A percentile compares a stretch with the other conserved stretches of the same genome.
phyloP scores from a whole-genome alignment of 2,329 filamentous ascomycete species.

The Calonectria naviculata region DNA sequence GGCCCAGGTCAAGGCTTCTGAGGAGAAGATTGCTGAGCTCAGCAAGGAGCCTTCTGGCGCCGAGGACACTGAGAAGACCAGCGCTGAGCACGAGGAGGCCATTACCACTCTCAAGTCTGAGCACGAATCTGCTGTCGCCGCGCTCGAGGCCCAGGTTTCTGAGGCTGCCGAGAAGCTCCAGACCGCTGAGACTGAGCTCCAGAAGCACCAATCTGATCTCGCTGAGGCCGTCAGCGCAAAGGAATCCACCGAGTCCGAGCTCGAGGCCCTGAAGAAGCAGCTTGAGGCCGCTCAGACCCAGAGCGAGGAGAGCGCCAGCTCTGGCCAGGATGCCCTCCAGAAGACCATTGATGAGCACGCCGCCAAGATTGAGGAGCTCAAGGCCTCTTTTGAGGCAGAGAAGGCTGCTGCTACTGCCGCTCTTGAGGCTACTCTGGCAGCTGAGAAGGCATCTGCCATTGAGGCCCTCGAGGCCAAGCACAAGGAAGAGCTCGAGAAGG shows the following conservation, averaged over 20 bases:
- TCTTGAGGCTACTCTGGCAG: constrained; percentile 58
- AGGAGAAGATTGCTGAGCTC: constrained; percentile 66
- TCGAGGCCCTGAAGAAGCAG: constrained; percentile 60
- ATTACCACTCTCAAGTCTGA: constrained; percentile 61
- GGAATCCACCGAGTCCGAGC: constrained; percentile 59
- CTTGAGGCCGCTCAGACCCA: constrained; percentile 56
- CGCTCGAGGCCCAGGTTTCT: constrained; percentile 58
- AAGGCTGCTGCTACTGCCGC: constrained; percentile 51
- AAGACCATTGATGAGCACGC: constrained; percentile 59
- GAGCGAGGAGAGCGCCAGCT: constrained; percentile 47
- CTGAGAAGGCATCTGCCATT: constrained; percentile 61
- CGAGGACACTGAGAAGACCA: constrained; percentile 48
- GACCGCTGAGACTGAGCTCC: constrained; percentile 61
- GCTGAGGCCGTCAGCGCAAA: constrained; percentile 60
- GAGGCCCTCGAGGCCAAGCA: constrained; percentile 65
- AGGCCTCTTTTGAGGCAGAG: constrained; percentile 60
- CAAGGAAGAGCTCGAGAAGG: constrained; percentile 60
- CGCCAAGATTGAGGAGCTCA: constrained; percentile 61
- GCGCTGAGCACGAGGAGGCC: constrained; percentile 54
- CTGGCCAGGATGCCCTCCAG: constrained; percentile 46
- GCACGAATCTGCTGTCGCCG: constrained; percentile 60
- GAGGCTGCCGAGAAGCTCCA: constrained; percentile 63
- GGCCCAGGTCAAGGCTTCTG: constrained; percentile 64
- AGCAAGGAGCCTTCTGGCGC: constrained; percentile 53
- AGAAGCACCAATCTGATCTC: constrained; percentile 61